These are phyloP conservation scores for Dactylellina leptospora DNA, from an alignment of 2,329 filamentous ascomycete genomes.

Conservation along the genomic window DNA sequence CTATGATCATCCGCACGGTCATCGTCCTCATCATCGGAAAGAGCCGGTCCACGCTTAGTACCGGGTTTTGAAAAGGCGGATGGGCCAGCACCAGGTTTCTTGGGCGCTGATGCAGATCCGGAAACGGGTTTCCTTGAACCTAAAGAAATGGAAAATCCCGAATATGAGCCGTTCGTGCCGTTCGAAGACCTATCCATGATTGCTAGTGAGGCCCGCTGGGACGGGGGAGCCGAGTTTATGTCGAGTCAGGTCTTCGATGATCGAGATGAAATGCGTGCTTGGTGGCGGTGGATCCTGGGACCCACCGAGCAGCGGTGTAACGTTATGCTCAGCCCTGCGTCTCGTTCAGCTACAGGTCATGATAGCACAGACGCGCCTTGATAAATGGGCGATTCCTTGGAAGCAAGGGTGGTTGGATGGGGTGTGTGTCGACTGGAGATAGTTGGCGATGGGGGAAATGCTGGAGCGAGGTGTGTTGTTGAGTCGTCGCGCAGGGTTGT, in stretches of 20 bases:
- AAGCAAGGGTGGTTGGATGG: slow-evolving; percentile 21
- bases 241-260: slow-evolving; percentile 1
- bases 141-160: slow-evolving; percentile 55
- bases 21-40: slow-evolving; percentile 55
- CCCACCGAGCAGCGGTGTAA: not conserved
- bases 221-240: not conserved
- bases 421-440: slow-evolving; percentile 11
- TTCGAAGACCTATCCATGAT: slow-evolving; percentile 24
- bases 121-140: slow-evolving; percentile 50
- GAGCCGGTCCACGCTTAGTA: slow-evolving; percentile 55
- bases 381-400: slow-evolving; percentile 6
- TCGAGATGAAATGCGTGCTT: not conserved
- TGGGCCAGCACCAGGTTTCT: slow-evolving; percentile 20
- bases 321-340: not conserved
- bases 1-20: slow-evolving; percentile 47
- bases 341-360: slow-evolving; percentile 1
- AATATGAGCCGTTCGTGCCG: not conserved
- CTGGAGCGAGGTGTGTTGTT: slow-evolving; percentile 8
- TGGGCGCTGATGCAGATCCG: slow-evolving; percentile 19
- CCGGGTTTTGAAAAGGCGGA: slow-evolving; percentile 43
- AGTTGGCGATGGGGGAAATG: not conserved
- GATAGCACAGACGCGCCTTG: not conserved
- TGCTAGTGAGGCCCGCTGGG: not conserved
- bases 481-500: slow-evolving; percentile 18
- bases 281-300: not conserved